These are phyloP conservation scores for Paracoccidioides lutzii DNA, from an alignment of 2,329 filamentous ascomycete genomes.

Conservation along the genomic window DNA sequence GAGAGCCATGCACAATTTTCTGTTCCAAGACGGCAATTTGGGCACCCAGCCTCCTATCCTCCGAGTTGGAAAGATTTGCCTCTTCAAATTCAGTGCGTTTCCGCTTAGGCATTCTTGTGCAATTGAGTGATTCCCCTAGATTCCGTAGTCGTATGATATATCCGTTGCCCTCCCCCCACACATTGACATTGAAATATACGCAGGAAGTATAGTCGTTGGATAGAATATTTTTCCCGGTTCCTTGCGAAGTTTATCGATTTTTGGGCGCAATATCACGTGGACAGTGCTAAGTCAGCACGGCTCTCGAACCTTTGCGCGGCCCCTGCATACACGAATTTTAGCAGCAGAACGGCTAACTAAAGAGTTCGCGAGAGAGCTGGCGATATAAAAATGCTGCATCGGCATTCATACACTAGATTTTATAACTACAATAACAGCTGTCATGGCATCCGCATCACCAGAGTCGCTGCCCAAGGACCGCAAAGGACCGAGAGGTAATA, in stretches of 20 bases:
- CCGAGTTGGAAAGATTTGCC: slow-evolving; percentile 9
- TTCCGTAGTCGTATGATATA: neutral
- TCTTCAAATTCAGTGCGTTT: slow-evolving; percentile 25
- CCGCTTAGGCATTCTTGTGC: slow-evolving; percentile 27
- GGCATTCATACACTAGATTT: neutral
- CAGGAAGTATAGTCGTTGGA: neutral
- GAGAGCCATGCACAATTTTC: slow-evolving; percentile 39
- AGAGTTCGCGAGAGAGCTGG: neutral
- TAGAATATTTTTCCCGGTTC: too few relatives aligned
- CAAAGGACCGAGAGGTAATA: slow-evolving; percentile 4
- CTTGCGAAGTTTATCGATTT: neutral
- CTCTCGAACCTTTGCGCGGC: neutral
- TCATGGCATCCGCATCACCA: neutral
- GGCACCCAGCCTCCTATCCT: slow-evolving; percentile 19
- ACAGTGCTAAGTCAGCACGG: neutral
- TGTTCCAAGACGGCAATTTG: slow-evolving; percentile 30
- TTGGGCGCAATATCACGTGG: neutral
- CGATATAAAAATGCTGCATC: slow-evolving; percentile 1
- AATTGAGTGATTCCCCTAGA: neutral
- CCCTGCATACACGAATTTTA: neutral
- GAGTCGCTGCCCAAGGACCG: neutral
- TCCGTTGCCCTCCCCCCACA: neutral
- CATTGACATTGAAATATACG: neutral
- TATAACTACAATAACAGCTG: neutral
- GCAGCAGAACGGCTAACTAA: slow-evolving; percentile 1